Base-by-base conservation (phyloP, 805 yeast species). In the Candida incommunis region DNA sequence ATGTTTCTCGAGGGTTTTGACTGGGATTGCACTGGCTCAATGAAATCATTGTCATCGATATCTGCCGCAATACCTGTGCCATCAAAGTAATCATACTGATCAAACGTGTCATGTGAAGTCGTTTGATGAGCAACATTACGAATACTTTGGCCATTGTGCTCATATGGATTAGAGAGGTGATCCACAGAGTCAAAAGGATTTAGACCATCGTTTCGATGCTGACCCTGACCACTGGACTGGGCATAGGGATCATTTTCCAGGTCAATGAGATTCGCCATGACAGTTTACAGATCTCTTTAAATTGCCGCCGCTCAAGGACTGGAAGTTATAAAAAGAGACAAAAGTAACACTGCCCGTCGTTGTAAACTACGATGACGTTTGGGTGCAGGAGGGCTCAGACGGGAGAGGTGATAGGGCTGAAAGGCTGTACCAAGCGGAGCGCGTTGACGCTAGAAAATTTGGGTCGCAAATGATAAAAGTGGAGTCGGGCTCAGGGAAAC, bases 11-110 rank as follows among this genome's bases (percentile, higher is more conserved):
- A n/a, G 16, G 54, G 49, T 11, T 41, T 31, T 7, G 25, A 15
- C 23, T 11, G 4, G 7, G 23, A 9, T 13, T 22, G 25, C 7
- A 18, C 34, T 9, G 21, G 31, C n/a, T 43, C 37, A 15, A 49
- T 22, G 40, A 41, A 48, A 41, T 50, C 53, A 24, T 45, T 42
- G 26, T 48, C 49, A 23, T 47, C 48, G 26, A 47, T 29, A 22
- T 45, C 53, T 2, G 48, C 44, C n/a, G 47, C 51, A 21, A 50
- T 44, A n/a, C 53, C 53, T 16, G 50, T 41, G n/a, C 53, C 51
- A 25, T 47, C 51, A 23, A 50, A 45, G 41, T 48, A 50, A 18
- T 45, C 44, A 22, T 46, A 27, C 41, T 29, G 23, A 15, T 42
- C 46, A 41, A 31, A 18, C 18, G 37, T 31, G 9, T 31, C 37